Percentiles rank a stretch among this genome's conserved stretches.
Evolutionary conservation across 2,329 filamentous ascomycete genomes (phyloP).

Genomic region (Xylaria sp.): DNA sequence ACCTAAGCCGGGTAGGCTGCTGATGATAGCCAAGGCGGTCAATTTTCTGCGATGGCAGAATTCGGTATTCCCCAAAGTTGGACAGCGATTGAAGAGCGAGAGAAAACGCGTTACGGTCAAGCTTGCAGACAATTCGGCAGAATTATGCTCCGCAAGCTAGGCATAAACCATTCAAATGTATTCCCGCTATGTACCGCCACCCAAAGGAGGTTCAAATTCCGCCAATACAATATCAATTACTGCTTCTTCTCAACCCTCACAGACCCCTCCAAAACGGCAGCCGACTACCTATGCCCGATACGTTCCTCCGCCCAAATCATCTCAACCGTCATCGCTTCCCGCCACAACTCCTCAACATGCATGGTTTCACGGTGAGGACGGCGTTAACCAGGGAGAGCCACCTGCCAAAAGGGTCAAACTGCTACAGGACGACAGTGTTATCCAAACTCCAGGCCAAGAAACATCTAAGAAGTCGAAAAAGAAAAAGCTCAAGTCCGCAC

Average conservation of each 20-base stretch:
- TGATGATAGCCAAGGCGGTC: slow-evolving; percentile 38
- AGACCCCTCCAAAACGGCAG: slow-evolving; percentile 22
- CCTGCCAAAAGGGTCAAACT: slow-evolving; percentile 47
- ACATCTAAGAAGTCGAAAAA: slow-evolving; percentile 44
- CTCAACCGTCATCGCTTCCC: slow-evolving; percentile 15
- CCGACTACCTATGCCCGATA: slow-evolving; percentile 45
- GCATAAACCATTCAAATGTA: slow-evolving; percentile 40
- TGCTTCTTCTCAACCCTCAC: slow-evolving; percentile 15
- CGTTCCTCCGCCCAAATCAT: slow-evolving; percentile 43
- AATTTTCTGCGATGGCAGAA: slow-evolving; percentile 39
- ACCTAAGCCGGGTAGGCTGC: not conserved
- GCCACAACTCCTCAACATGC: slow-evolving; percentile 27
- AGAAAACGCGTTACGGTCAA: not conserved
- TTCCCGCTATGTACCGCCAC: slow-evolving; percentile 49
- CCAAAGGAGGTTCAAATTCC: slow-evolving; percentile 22
- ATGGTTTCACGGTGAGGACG: slow-evolving; percentile 29
- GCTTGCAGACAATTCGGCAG: not conserved
- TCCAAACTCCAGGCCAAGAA: slow-evolving; percentile 26
- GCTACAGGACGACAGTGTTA: slow-evolving; percentile 39
- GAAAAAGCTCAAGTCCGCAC: slow-evolving; percentile 47
- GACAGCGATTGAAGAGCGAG: not conserved
- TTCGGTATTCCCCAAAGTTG: not conserved
- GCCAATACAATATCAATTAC: slow-evolving; percentile 5
- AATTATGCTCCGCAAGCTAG: not conserved
- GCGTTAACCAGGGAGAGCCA: slow-evolving; percentile 28